Conservation (phyloP, 305 asterid genomes). For the Solanum hybrid region DNA sequence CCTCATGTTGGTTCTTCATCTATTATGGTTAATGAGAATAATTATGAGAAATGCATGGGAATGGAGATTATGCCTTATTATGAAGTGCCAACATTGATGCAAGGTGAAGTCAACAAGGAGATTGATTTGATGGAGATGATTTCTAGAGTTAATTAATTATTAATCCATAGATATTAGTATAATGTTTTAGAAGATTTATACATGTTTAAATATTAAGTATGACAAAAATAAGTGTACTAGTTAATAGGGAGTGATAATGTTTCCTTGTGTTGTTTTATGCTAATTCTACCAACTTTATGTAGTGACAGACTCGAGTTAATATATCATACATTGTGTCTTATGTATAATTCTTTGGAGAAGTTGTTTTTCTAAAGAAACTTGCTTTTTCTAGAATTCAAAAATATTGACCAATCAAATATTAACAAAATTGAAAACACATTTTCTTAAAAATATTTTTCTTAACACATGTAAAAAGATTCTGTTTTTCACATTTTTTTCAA, state of each 20-base stretch:
- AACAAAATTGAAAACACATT: no score
- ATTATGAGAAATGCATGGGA: neutral
- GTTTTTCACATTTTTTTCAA: no score
- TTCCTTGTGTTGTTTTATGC: neutral
- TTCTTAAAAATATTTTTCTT: no score
- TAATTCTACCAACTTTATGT: neutral
- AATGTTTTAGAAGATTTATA: neutral
- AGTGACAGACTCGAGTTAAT: no score
- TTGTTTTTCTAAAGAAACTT: neutral
- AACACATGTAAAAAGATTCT: no score
- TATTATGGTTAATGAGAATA: neutral
- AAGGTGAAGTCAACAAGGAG: slow-evolving; percentile 40
- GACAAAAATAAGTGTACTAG: neutral
- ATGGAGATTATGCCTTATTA: slow-evolving; percentile 14
- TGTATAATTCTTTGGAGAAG: neutral
- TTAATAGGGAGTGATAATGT: neutral
- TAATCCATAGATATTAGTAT: slow-evolving; percentile 3
- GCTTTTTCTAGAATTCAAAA: no score
- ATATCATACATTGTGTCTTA: neutral
- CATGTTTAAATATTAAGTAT: neutral
- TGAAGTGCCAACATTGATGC: slow-evolving; percentile 30
- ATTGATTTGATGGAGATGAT: slow-evolving; percentile 39
- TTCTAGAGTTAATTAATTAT: slow-evolving; percentile 19
- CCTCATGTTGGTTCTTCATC: neutral
- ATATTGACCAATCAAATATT: no score